Evolutionary conservation across 371 early-diverging fungal species (phyloP).

Genomic region (Rhizomucor miehei): DNA sequence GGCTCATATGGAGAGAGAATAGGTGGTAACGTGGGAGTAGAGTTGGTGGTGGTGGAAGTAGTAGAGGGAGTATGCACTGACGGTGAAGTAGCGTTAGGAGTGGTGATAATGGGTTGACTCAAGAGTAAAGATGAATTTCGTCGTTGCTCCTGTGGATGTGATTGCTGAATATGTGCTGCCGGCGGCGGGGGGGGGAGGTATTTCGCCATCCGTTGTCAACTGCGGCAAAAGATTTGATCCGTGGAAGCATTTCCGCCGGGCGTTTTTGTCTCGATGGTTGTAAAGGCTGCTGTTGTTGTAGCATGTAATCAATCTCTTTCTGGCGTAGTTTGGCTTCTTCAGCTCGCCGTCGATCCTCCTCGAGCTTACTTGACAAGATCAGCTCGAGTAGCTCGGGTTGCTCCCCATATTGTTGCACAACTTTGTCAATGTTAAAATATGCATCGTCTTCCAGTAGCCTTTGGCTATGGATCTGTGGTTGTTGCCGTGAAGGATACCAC

Average conservation of each 20-base stretch:
- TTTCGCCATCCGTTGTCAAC: background rate
- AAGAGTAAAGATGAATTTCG: background rate
- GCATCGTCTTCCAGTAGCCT: background rate
- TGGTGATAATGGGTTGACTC: background rate
- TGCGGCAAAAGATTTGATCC: background rate
- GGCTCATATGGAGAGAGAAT: background rate
- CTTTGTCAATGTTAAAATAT: slow-evolving; percentile 40
- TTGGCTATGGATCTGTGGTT: background rate
- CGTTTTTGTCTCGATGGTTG: too few species aligned
- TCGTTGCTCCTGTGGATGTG: background rate
- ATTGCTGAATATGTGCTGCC: background rate
- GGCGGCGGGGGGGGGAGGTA: background rate
- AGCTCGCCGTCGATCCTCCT: slow-evolving; percentile 54
- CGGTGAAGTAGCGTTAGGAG: background rate
- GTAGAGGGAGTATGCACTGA: background rate
- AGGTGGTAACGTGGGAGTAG: background rate
- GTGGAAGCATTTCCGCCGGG: background rate
- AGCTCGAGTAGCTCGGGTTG: slow-evolving; percentile 52
- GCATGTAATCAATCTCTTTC: slow-evolving; percentile 38
- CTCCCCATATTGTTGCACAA: slow-evolving; percentile 41
- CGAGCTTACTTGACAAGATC: slow-evolving; percentile 51
- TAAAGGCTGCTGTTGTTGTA: slow-evolving; percentile 14
- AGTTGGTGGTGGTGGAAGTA: background rate
- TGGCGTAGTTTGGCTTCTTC: slow-evolving; percentile 50
- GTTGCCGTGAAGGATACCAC: background rate